Evolutionary conservation across 1,284 basidiomycete genomes (phyloP), one percentile per base, ranked within the genome.

Genomic region (Rhodotorula glutinis): DNA sequence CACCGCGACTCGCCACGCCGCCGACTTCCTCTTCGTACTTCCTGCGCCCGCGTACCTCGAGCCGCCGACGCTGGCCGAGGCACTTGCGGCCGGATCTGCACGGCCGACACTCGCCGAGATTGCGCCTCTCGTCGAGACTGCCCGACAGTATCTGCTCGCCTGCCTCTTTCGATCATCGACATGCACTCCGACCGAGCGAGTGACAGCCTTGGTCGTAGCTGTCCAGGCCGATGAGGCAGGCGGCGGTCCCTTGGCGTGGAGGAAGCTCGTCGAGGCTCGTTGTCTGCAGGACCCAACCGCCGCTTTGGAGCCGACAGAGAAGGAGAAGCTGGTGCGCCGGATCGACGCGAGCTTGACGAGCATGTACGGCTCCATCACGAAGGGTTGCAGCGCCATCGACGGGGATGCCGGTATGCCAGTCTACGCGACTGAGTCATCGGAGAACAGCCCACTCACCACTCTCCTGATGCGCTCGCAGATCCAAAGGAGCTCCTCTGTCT

Each of bases 141-240:
- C 65, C 0, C 71, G 70, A 57, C 71, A 73, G 30, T 68, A 66
- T 56, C 47, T 65, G 44, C 57, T 71, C 63, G 59, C 41, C 21
- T 57, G 52, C 47, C 29, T 70, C n/a, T 73, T 73, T 49, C 60
- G 64, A 10, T 46, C 52, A 3, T 10, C 52, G 7, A 49, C 43
- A 8, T 11, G 57, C 0, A 25, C 27, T 8, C 14, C 51, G 1
- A 9, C 41, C 8, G 55, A 60, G 4, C 49, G 53, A 10, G 44
- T 43, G 3, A 56, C 38, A 16, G 46, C 53, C 21, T 38, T 64
- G 2, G 44, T 53, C 14, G 8, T 14, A 55, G 2, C 21, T 53
- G 4, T 43, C 10, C 11, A 57, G 33, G 19, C 23, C 10, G 9
- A 41, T 2, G 58, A 29, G 29, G 44, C 14, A 5, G 56, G 10